Percentiles rank a stretch among this genome's conserved stretches.
Evolutionary conservation across 352 stramenopile genomes (phyloP).

Genomic region (Phytopythium ostracodes): DNA sequence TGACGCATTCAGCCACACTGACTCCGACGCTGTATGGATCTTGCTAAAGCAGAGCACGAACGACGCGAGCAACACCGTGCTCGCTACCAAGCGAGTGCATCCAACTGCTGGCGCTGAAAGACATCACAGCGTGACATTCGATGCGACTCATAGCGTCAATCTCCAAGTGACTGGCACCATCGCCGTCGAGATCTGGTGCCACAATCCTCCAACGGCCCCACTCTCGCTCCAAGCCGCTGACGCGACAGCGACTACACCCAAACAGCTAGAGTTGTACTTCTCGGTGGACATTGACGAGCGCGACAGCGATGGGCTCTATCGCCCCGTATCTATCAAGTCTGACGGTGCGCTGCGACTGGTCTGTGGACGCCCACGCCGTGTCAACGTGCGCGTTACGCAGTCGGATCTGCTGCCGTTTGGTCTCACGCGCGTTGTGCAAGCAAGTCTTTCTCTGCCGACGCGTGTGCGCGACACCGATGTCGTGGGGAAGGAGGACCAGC

Average conservation of each 20-base stretch:
- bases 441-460: slow-evolving; percentile 32
- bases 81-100: neutral
- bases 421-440: slow-evolving; percentile 33
- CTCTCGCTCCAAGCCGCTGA: neutral
- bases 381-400: slow-evolving; percentile 64
- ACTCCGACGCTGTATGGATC: neutral
- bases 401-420: slow-evolving; percentile 57
- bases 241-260: neutral
- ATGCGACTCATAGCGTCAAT: neutral
- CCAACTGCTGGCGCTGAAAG: neutral
- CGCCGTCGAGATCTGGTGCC: neutral
- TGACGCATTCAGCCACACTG: neutral
- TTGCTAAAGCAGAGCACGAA: neutral
- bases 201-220: neutral
- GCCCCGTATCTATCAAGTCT: slow-evolving; percentile 57
- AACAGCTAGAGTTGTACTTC: slow-evolving; percentile 48
- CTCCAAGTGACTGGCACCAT: neutral
- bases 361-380: slow-evolving; percentile 44
- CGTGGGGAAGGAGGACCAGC: neutral
- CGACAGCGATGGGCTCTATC: slow-evolving; percentile 58
- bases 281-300: slow-evolving; percentile 77
- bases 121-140: neutral
- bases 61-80: neutral
- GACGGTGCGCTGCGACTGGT: slow-evolving; percentile 66
- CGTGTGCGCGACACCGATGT: neutral